Evolutionary conservation across 140 eudicot genomes (phyloP).

Genomic region (Oenanthe javanica): DNA sequence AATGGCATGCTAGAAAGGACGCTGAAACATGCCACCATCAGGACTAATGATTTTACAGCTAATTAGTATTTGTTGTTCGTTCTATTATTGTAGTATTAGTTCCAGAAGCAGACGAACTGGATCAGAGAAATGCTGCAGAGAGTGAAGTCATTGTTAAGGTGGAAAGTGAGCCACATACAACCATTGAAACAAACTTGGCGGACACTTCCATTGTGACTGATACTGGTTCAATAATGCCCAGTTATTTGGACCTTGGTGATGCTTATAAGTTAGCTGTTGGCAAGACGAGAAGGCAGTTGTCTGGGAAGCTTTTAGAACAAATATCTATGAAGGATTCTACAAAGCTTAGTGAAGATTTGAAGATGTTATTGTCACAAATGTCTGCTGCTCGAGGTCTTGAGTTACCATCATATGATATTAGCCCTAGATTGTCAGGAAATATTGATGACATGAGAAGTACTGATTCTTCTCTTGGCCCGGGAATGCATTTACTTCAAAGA

Average conservation of each 20-base stretch:
- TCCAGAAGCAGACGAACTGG: constrained; percentile 19
- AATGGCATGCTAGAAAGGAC: background rate
- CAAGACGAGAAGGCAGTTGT: constrained; percentile 63
- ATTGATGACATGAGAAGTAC: constrained; percentile 42
- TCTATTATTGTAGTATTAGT: constrained; percentile 23
- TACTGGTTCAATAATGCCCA: constrained; percentile 29
- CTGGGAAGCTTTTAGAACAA: constrained; percentile 71
- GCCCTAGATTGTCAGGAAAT: constrained; percentile 65
- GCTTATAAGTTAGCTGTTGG: constrained; percentile 89
- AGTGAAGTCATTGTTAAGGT: constrained; percentile 14
- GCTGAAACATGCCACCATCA: background rate
- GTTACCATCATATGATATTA: constrained; percentile 32
- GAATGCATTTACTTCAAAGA: constrained; percentile 57
- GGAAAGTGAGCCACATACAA: constrained; percentile 10
- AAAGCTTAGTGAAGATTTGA: constrained; percentile 61
- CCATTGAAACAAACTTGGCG: constrained; percentile 13
- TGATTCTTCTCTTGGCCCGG: constrained; percentile 28
- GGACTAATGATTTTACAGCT: background rate
- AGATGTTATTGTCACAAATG: constrained; percentile 54
- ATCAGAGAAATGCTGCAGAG: constrained; percentile 18
- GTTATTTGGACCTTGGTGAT: constrained; percentile 80
- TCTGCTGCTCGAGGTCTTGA: constrained; percentile 52
- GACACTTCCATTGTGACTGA: constrained; percentile 21
- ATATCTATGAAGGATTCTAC: constrained; percentile 55
- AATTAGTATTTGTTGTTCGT: background rate